Evolutionary conservation across 164 flowering plant genomes (phyloP).

Genomic region (Aristolochia californica): DNA sequence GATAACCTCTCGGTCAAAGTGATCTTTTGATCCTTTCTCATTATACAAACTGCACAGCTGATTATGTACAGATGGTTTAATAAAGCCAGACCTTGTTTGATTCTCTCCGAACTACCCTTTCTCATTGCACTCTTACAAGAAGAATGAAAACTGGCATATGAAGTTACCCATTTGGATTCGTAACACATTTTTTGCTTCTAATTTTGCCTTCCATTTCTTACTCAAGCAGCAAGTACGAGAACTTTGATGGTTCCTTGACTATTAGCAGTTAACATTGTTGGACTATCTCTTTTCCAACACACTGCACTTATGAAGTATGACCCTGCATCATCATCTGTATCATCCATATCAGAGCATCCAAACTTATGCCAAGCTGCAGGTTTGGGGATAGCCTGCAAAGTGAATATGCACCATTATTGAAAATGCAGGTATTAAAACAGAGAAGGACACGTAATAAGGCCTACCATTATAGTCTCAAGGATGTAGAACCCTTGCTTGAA

Average conservation of each 20-base stretch:
- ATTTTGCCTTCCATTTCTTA: neutral
- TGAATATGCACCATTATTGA: neutral
- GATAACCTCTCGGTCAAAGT: too few relatives aligned
- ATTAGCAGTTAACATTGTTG: constrained; percentile 84
- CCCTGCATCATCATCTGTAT: constrained; percentile 59
- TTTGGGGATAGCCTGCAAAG: constrained; percentile 70
- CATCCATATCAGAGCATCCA: constrained; percentile 60
- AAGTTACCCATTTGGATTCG: too few relatives aligned
- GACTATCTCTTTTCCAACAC: constrained; percentile 94
- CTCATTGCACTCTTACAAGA: too few relatives aligned
- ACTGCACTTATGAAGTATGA: constrained; percentile 92
- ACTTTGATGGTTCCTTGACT: constrained; percentile 97
- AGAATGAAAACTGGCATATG: too few relatives aligned
- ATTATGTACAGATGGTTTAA: too few relatives aligned
- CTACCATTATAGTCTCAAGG: neutral
- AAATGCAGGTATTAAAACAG: neutral
- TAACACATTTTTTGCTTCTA: too few relatives aligned
- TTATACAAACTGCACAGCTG: too few relatives aligned
- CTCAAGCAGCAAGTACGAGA: constrained; percentile 68
- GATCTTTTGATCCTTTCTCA: too few relatives aligned
- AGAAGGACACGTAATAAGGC: neutral
- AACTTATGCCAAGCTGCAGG: constrained; percentile 85
- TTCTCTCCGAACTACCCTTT: too few relatives aligned
- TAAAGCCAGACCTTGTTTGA: too few relatives aligned
- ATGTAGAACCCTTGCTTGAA: neutral